Evolutionary conservation across 2,329 filamentous ascomycete species (phyloP).

Genomic region (Zymoseptoria passerinii): DNA sequence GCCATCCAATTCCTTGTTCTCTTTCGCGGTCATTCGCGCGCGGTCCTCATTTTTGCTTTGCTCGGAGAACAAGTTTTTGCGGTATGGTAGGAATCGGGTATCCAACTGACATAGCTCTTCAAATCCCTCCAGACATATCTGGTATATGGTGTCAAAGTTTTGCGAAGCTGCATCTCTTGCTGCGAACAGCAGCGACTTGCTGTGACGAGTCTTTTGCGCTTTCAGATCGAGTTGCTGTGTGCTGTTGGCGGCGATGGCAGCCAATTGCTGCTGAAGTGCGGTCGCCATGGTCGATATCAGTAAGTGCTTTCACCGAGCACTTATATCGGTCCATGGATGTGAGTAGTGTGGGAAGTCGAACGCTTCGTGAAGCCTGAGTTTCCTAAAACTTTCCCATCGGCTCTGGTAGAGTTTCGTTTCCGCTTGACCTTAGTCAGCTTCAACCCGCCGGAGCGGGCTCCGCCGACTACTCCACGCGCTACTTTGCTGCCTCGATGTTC

Average conservation of each 20-base stretch:
- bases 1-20: slow-evolving; percentile 74
- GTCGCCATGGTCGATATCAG: slow-evolving; percentile 55
- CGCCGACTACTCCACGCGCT: no score
- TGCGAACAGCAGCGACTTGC: slow-evolving; percentile 92
- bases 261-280: slow-evolving; percentile 85
- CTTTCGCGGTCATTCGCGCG: slow-evolving; percentile 67
- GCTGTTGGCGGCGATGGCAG: slow-evolving; percentile 81
- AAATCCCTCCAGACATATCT: slow-evolving; percentile 81
- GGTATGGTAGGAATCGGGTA: slow-evolving; percentile 64
- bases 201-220: slow-evolving; percentile 83
- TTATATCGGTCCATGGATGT: not conserved
- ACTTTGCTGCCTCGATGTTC: no score
- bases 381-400: not conserved
- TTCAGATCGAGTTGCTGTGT: slow-evolving; percentile 88
- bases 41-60: slow-evolving; percentile 87
- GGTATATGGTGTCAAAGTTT: slow-evolving; percentile 81
- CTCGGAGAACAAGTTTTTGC: slow-evolving; percentile 77
- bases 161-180: slow-evolving; percentile 74
- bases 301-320: not conserved
- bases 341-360: not conserved
- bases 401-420: no score
- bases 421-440: no score
- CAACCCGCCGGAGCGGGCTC: no score
- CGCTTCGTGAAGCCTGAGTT: not conserved
- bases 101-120: slow-evolving; percentile 87